phyloP scores from a whole-genome alignment of 2,329 filamentous ascomycete species.

The Fusarium clavum region DNA sequence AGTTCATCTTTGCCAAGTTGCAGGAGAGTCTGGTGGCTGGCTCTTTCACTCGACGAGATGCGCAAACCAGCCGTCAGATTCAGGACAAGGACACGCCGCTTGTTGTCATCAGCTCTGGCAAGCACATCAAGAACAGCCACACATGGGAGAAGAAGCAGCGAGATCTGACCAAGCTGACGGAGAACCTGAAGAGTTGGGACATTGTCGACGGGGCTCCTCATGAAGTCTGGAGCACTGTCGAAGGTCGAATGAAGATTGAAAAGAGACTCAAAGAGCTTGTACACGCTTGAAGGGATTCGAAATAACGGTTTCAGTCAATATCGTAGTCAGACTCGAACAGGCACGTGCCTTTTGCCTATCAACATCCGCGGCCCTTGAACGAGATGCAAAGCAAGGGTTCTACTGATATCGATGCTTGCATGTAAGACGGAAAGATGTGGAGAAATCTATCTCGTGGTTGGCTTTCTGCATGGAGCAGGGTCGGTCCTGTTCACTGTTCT shows the following conservation, averaged over 20 bases:
- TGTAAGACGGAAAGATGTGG: conserved; percentile 32
- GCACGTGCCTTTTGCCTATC: conserved; percentile 22
- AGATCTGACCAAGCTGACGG: conserved; percentile 83
- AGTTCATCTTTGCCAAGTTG: conserved; percentile 88
- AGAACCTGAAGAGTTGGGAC: conserved; percentile 85
- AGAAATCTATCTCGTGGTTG: conserved; percentile 8
- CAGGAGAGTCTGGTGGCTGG: conserved; percentile 92
- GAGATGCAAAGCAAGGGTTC: conserved; percentile 15
- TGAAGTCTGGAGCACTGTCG: conserved; percentile 81
- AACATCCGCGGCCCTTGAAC: not conserved
- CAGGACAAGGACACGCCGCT: conserved; percentile 81
- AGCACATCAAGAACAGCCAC: conserved; percentile 71
- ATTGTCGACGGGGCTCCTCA: conserved; percentile 87
- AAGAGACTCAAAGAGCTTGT: conserved; percentile 80
- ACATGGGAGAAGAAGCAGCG: conserved; percentile 88
- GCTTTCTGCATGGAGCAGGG: not conserved
- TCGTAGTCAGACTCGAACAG: not conserved
- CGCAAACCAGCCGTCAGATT: conserved; percentile 81
- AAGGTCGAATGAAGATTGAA: conserved; percentile 81
- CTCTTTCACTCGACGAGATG: conserved; percentile 85
- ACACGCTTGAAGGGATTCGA: conserved; percentile 36
- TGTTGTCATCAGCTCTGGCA: conserved; percentile 84
- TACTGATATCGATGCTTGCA: conserved; percentile 23
- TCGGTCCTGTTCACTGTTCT: not conserved
- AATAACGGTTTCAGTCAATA: not conserved